Conservation (phyloP, 805 yeast species). For the Metahyphopichia silvanorum region DNA sequence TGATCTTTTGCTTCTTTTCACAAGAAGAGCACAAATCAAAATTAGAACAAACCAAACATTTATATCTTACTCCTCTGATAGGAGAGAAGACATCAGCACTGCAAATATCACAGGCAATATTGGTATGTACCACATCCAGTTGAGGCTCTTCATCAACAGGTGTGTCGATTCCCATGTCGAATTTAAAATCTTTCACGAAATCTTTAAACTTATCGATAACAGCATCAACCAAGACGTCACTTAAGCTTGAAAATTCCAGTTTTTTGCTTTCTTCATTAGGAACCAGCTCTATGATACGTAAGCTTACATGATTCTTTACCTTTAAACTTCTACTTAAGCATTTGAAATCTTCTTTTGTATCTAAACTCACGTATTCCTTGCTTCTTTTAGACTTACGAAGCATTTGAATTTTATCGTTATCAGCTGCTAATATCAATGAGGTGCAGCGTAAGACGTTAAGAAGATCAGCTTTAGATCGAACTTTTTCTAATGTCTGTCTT, state of each 20-base stretch:
- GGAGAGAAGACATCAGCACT: constrained; percentile 28
- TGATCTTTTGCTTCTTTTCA: constrained; percentile 13
- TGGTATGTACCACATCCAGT: constrained; percentile 15
- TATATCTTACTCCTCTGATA: constrained; percentile 45
- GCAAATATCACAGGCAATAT: constrained; percentile 35
- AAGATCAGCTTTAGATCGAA: too few species aligned
- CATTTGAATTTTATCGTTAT: constrained; percentile 1
- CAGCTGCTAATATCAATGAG: constrained; percentile 25
- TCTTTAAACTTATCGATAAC: constrained; percentile 26
- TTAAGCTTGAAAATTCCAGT: constrained; percentile 18
- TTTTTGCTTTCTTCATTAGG: constrained; percentile 1
- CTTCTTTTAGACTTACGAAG: constrained; percentile 47
- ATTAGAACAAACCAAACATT: constrained; percentile 50
- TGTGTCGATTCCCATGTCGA: background rate
- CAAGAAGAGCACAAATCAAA: constrained; percentile 49
- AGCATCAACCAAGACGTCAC: constrained; percentile 24
- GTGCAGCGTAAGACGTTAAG: constrained; percentile 75
- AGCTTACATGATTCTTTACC: constrained; percentile 43
- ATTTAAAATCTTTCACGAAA: constrained; percentile 13
- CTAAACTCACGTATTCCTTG: constrained; percentile 38
- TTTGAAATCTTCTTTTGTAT: constrained; percentile 36
- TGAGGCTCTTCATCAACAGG: background rate
- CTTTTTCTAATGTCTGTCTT: too few species aligned
- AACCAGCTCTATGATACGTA: constrained; percentile 20
- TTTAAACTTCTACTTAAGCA: constrained; percentile 43